Evolutionary conservation across 805 yeast genomes (phyloP).

Genomic region (Cyberlindnera japonica): DNA sequence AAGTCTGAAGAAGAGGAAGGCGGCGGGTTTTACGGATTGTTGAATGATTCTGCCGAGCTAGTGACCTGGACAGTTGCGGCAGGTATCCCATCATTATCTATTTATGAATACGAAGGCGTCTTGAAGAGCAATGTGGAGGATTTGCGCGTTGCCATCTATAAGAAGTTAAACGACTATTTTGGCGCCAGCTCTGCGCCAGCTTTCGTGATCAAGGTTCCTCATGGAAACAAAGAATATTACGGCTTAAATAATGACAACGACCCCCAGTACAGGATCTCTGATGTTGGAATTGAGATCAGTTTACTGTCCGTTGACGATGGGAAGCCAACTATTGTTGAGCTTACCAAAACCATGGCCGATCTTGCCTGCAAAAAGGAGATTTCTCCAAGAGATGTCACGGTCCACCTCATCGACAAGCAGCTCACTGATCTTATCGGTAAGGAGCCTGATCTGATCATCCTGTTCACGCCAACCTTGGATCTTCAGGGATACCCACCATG

Average conservation of each 20-base stretch:
- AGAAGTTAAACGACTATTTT: conserved; percentile 65
- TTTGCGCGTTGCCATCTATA: conserved; percentile 51
- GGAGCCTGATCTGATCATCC: conserved; percentile 88
- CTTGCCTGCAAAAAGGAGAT: conserved; percentile 61
- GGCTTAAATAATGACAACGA: conserved; percentile 35
- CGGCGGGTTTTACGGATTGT: conserved; percentile 81
- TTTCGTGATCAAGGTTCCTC: conserved; percentile 64
- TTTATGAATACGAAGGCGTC: conserved; percentile 78
- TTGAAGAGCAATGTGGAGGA: conserved; percentile 53
- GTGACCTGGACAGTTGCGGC: conserved; percentile 87
- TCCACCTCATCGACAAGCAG: conserved; percentile 72
- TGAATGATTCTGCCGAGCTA: conserved; percentile 73
- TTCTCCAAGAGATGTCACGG: conserved; percentile 61
- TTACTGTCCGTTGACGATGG: conserved; percentile 80
- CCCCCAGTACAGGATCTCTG: conserved; percentile 30
- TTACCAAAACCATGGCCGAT: conserved; percentile 82
- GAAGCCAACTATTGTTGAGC: conserved; percentile 81
- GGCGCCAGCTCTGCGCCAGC: conserved; percentile 67
- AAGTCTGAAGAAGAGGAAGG: conserved; percentile 79
- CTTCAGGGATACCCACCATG: conserved; percentile 97
- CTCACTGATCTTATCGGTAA: conserved; percentile 70
- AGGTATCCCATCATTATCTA: conserved; percentile 67
- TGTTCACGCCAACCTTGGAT: conserved; percentile 84
- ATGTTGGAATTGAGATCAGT: conserved; percentile 56
- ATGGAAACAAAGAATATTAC: conserved; percentile 47